Evolutionary conservation across 495 filamentous ascomycete genomes (phyloP).

Genomic region (Tuber melanosporum): DNA sequence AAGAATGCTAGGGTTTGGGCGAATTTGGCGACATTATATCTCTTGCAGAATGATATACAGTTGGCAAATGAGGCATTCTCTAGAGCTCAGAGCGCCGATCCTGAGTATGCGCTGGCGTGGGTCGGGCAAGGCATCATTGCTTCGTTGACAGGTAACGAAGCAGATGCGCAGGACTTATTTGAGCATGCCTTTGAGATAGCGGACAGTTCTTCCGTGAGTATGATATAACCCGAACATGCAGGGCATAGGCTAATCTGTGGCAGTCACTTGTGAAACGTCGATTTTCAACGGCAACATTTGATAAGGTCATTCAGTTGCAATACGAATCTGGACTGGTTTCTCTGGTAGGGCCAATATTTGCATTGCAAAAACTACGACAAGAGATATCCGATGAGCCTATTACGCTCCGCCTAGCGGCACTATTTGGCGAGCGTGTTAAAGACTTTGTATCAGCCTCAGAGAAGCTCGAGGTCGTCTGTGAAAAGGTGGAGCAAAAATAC

Average conservation of each 20-base stretch:
- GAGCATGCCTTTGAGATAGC: constrained; percentile 95
- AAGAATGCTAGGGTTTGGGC: constrained; percentile 75
- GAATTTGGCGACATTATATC: constrained; percentile 79
- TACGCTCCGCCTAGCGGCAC: constrained; percentile 67
- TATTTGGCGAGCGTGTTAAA: constrained; percentile 72
- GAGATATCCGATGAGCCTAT: constrained; percentile 62
- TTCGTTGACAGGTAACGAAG: constrained; percentile 59
- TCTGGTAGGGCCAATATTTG: constrained; percentile 74
- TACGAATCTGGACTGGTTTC: constrained; percentile 41
- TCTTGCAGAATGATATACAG: constrained; percentile 71
- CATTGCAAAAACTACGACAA: constrained; percentile 67
- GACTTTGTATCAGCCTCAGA: constrained; percentile 59
- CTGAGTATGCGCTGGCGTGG: constrained; percentile 88
- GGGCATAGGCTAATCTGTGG: constrained; percentile 7
- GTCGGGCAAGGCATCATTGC: constrained; percentile 85
- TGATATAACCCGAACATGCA: not conserved
- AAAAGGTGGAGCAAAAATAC: constrained; percentile 67
- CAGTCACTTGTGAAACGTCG: constrained; percentile 58
- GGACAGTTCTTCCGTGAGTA: constrained; percentile 56
- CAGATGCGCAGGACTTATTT: constrained; percentile 75
- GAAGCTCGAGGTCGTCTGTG: constrained; percentile 60
- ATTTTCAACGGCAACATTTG: constrained; percentile 72
- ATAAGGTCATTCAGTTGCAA: constrained; percentile 54
- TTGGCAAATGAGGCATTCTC: constrained; percentile 85
- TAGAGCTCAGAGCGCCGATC: constrained; percentile 84